These are phyloP conservation scores for Colletotrichum endophyticum DNA, from an alignment of 2,329 filamentous ascomycete species.

Conservation along the genomic window DNA sequence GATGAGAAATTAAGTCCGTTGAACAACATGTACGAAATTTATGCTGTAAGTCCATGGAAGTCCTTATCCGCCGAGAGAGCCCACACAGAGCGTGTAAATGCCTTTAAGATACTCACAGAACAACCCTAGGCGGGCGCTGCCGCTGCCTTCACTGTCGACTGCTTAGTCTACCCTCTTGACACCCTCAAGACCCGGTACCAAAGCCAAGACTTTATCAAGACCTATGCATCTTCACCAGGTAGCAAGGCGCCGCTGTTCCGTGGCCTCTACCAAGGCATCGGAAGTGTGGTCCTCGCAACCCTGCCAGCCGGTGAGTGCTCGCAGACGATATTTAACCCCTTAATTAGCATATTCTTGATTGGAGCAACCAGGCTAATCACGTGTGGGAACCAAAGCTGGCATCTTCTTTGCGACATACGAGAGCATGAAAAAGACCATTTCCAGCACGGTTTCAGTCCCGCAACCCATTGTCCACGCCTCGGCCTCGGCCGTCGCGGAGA, in stretches of 20 bases:
- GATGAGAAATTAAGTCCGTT: not conserved
- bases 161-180: slow-evolving; percentile 86
- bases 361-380: not conserved
- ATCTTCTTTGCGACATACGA: slow-evolving; percentile 94
- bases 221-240: slow-evolving; percentile 64
- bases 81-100: not conserved
- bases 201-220: slow-evolving; percentile 73
- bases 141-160: slow-evolving; percentile 84
- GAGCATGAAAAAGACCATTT: slow-evolving; percentile 69
- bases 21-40: slow-evolving; percentile 21
- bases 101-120: not conserved
- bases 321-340: not conserved
- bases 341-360: not conserved
- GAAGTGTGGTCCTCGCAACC: slow-evolving; percentile 83
- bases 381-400: slow-evolving; percentile 59
- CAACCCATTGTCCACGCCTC: slow-evolving; percentile 73
- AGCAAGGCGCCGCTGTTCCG: slow-evolving; percentile 64
- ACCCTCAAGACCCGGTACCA: slow-evolving; percentile 89
- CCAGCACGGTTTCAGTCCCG: slow-evolving; percentile 60
- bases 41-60: slow-evolving; percentile 4
- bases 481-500: slow-evolving; percentile 78
- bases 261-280: slow-evolving; percentile 86
- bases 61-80: not conserved
- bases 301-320: slow-evolving; percentile 74
- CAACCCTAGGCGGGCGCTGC: slow-evolving; percentile 76